Conservation (phyloP, 169 alveolate genomes). For the Plasmodium inui region DNA sequence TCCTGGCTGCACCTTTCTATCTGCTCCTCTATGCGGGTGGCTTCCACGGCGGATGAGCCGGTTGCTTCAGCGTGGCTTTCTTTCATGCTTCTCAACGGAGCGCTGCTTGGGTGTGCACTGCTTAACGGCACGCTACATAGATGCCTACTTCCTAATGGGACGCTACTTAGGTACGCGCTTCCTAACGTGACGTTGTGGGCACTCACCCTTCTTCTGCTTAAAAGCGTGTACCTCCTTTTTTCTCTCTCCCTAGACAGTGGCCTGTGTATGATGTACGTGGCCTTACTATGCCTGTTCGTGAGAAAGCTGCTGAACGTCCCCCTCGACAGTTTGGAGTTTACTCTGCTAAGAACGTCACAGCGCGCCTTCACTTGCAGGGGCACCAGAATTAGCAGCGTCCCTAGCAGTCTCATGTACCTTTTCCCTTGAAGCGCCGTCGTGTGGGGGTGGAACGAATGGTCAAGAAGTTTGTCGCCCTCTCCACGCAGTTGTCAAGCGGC, state of each 20-base stretch:
- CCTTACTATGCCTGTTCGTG: neutral
- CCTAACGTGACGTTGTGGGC: neutral
- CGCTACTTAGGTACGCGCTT: neutral
- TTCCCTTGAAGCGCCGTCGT: neutral
- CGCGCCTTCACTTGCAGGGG: neutral
- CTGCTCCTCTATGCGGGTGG: neutral
- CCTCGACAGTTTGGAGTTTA: neutral
- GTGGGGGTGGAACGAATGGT: neutral
- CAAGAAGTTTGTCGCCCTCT: neutral
- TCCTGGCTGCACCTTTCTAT: slow-evolving; percentile 43
- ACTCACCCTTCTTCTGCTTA: neutral
- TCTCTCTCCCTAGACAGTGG: neutral
- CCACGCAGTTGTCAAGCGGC: neutral
- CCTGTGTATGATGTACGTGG: neutral
- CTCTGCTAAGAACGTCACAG: neutral
- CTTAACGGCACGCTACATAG: no score
- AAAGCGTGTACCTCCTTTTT: neutral
- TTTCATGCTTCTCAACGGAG: neutral
- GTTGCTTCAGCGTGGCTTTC: neutral
- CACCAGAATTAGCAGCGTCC: neutral
- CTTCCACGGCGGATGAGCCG: neutral
- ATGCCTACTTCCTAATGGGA: neutral
- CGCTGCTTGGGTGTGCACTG: neutral
- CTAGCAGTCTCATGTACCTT: neutral
- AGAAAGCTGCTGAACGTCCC: neutral